These are phyloP conservation scores for Cocos nucifera DNA, from an alignment of 176 grass and related monocot genomes.

Conservation along the genomic window DNA sequence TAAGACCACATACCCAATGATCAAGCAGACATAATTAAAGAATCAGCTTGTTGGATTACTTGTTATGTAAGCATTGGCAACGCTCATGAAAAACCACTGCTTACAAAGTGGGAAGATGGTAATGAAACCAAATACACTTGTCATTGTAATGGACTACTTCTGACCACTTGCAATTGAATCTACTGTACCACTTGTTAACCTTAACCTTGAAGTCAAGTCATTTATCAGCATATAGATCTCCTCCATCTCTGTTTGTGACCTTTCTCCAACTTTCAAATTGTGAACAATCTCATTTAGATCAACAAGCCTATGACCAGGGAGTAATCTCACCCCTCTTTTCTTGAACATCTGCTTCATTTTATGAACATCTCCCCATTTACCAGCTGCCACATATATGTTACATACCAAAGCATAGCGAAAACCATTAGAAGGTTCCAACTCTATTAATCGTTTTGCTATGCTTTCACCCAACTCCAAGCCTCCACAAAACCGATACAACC, in stretches of 20 bases:
- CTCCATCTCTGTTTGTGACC: conserved; percentile 21
- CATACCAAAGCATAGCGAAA: conserved; percentile 44
- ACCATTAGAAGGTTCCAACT: conserved; percentile 47
- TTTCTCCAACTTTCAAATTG: conserved; percentile 34
- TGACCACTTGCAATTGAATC: background rate
- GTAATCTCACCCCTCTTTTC: conserved; percentile 24
- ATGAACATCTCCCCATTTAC: conserved; percentile 50
- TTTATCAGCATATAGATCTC: conserved; percentile 53
- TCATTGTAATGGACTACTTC: too few species aligned
- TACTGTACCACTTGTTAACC: background rate
- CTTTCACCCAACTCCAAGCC: conserved; percentile 48
- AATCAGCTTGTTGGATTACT: too few species aligned
- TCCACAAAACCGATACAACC: conserved; percentile 40
- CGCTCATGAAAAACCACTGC: too few species aligned
- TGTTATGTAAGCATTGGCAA: too few species aligned
- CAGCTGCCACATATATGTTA: conserved; percentile 55
- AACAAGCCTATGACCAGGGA: conserved; percentile 43
- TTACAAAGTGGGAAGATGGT: too few species aligned
- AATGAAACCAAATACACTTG: too few species aligned
- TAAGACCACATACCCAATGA: too few species aligned
- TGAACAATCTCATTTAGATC: conserved; percentile 47
- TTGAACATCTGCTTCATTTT: conserved; percentile 47
- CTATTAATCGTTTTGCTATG: conserved; percentile 50
- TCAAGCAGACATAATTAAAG: too few species aligned
- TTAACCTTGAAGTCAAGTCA: conserved; percentile 19